These are phyloP conservation scores for Garcileccinum viscosum DNA, from an alignment of 1,284 basidiomycete species.

Conservation along the genomic window DNA sequence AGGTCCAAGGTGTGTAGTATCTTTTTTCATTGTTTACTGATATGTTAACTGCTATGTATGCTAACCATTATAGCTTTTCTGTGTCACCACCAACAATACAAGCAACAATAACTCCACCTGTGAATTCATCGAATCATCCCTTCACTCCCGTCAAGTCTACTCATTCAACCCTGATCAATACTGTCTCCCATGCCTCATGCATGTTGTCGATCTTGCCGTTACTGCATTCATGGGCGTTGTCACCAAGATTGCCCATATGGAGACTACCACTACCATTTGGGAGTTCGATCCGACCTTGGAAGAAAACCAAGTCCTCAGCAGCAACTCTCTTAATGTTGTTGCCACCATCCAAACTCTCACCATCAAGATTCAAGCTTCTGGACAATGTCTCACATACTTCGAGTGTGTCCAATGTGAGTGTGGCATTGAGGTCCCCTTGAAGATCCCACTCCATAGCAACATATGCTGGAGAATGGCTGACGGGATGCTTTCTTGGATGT, in stretches of 20 bases:
- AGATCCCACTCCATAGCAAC: background rate
- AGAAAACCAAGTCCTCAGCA: background rate
- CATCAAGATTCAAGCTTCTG: background rate
- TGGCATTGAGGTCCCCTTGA: background rate
- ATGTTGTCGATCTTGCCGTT: background rate
- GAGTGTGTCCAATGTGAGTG: background rate
- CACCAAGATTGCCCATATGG: background rate
- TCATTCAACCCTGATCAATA: background rate
- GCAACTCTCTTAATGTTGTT: background rate
- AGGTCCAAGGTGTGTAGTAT: background rate
- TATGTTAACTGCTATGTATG: too few species aligned
- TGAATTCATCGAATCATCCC: background rate
- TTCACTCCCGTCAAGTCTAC: background rate
- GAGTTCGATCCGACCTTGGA: background rate
- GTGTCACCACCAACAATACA: too few species aligned
- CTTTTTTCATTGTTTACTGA: too few species aligned
- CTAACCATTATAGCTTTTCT: too few species aligned
- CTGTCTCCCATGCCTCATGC: background rate
- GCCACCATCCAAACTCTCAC: background rate
- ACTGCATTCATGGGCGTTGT: background rate
- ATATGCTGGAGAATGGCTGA: background rate
- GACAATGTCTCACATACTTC: background rate
- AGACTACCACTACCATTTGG: too few species aligned
- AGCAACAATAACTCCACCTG: background rate
- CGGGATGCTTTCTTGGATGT: background rate